Base-by-base conservation (phyloP, 1,139 yeast species). In the Lodderomyces pseudojiufengensis region DNA sequence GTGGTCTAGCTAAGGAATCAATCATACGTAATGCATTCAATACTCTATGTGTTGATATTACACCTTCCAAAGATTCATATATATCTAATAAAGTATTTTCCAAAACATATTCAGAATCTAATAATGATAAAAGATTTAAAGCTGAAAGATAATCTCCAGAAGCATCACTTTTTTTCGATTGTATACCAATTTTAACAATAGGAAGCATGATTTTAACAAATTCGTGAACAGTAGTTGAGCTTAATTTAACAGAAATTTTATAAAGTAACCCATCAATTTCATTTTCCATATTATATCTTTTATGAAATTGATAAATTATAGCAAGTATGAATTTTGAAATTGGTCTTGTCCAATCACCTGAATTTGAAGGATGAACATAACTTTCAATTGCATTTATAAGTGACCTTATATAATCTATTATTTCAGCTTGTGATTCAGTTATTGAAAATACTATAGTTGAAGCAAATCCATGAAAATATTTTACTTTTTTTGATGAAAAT, bases 341-440 rank as follows among this genome's bases (percentile, higher is more conserved):
- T 5, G 84, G 69, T 30, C 75, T 61, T 1, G 95, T 76, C 97
- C 98, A 90, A 15, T 74, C 73, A 0, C 97, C 97, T 13, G 72
- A 61, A 54, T 90, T 90, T 0, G 97, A 88, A 4, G 98, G 98
- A 59, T 92, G 97, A 9, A 81, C 81, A 58, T 82, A 86, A 25
- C 96, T 85, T 45, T 78, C 83, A n/a, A 88, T 67, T 0, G 95
- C 80, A 43, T 80, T 80, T 20, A 83, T 52, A 29, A 85, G 61
- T 0, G 78, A 70, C 27, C 68, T 66, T 11, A 92, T 50, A 28
- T 72, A 65, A 9, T 69, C 75, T 46, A 84, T 54, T 10, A 82
- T 70, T 2, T 76, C 76, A 1, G 67, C 60, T 26, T 59, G 51
- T 9, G 68, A 62, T 0, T 87, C 84, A 26, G 71, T 70, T 7